A percentile compares a stretch with the other conserved stretches of the same genome.
Evolutionary conservation across 2,329 filamentous ascomycete species (phyloP).

Genomic region (Ceratocystiopsis minuta): DNA sequence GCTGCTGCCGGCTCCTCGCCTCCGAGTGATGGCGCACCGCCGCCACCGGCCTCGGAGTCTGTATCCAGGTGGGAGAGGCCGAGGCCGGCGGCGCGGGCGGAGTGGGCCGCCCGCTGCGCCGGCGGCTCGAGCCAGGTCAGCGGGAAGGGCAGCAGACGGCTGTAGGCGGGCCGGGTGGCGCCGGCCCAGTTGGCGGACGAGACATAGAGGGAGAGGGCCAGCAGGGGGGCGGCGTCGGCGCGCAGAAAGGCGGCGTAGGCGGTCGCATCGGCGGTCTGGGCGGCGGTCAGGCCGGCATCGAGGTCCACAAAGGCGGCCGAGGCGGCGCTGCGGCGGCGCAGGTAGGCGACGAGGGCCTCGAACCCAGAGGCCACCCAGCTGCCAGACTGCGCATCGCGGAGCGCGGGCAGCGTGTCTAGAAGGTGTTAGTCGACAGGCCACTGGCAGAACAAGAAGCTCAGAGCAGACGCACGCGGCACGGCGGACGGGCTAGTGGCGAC

Average conservation of each 20-base stretch:
- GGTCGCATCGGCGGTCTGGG: constrained; percentile 27
- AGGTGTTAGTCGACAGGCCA: no score
- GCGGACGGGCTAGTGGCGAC: constrained; percentile 53
- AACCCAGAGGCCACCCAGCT: constrained; percentile 43
- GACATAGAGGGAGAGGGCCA: constrained; percentile 79
- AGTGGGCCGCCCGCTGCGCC: constrained; percentile 50
- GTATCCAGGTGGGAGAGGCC: constrained; percentile 44
- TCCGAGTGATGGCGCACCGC: no score
- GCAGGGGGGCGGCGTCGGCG: constrained; percentile 54
- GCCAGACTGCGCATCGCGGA: constrained; percentile 29
- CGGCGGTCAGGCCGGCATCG: constrained; percentile 21
- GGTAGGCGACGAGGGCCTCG: constrained; percentile 38
- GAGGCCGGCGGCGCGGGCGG: constrained; percentile 49
- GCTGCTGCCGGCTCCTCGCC: constrained; percentile 18
- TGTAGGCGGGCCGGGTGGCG: constrained; percentile 65
- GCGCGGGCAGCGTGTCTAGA: constrained; percentile 35
- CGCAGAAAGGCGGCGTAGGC: constrained; percentile 52
- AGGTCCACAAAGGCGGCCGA: constrained; percentile 13
- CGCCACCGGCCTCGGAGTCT: constrained; percentile 14
- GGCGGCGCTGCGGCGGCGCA: constrained; percentile 18
- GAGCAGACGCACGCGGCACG: constrained; percentile 27
- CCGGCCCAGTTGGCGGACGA: constrained; percentile 74
- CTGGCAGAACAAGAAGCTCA: not conserved
- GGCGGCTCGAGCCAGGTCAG: constrained; percentile 75
- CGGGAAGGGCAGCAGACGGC: constrained; percentile 63